Conservation (phyloP, 768 basidiomycete species). For the Pluteus cervinus region DNA sequence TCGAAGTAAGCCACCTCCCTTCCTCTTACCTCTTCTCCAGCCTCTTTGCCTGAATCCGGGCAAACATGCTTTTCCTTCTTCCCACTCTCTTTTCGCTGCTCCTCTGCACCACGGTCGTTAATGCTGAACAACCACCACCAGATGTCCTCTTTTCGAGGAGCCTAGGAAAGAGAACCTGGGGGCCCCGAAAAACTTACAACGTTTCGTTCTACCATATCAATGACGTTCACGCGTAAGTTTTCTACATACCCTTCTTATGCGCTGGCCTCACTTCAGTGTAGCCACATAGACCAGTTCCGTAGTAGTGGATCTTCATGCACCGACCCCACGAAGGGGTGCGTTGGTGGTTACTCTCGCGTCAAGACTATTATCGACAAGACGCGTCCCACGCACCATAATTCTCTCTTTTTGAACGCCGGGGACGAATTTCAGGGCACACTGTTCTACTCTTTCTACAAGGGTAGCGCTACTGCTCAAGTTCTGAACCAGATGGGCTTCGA, state of each 20-base stretch:
- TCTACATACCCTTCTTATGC: not conserved
- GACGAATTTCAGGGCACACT: constrained; percentile 45
- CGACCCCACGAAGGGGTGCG: constrained; percentile 28
- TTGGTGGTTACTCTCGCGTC: constrained; percentile 37
- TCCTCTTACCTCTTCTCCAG: no score
- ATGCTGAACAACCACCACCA: no score
- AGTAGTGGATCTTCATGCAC: constrained; percentile 30
- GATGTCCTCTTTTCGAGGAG: no score
- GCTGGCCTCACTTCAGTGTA: constrained; percentile 5
- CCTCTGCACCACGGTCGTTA: no score
- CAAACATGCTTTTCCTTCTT: no score
- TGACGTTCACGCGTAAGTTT: constrained; percentile 32
- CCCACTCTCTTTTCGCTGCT: no score
- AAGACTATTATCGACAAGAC: constrained; percentile 30
- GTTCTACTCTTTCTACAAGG: constrained; percentile 39
- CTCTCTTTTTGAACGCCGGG: constrained; percentile 37
- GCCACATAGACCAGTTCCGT: constrained; percentile 33
- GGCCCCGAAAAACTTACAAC: no score
- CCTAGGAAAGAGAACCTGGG: no score
- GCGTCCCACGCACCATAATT: constrained; percentile 25
- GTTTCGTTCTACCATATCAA: constrained; percentile 35
- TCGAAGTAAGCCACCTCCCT: no score
- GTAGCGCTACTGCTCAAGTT: constrained; percentile 31
- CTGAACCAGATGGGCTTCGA: constrained; percentile 39
- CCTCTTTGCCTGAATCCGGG: no score